Evolutionary conservation across 768 basidiomycete species (phyloP).

Genomic region (Pulveroboletus sp.): DNA sequence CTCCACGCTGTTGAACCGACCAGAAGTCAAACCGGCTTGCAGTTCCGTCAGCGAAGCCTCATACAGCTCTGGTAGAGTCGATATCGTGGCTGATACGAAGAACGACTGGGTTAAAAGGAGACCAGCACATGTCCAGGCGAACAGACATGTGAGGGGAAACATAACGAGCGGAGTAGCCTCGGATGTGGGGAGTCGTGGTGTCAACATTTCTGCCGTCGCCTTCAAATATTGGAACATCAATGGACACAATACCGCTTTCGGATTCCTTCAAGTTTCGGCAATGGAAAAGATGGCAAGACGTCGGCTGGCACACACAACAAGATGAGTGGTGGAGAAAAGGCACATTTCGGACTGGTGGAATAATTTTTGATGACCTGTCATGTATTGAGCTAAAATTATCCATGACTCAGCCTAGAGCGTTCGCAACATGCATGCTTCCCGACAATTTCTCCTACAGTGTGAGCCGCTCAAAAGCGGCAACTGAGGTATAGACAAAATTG

Average conservation of each 20-base stretch:
- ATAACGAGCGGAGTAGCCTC: background rate
- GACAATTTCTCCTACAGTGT: no score
- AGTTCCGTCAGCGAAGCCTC: slow-evolving; percentile 39
- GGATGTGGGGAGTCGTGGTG: background rate
- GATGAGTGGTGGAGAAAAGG: background rate
- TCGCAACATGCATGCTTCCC: no score
- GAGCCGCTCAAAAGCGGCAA: no score
- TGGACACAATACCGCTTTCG: background rate
- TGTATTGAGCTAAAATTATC: no score
- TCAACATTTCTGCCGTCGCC: background rate
- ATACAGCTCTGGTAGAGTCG: slow-evolving; percentile 37
- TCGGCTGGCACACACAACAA: slow-evolving; percentile 6
- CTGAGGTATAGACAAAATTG: no score
- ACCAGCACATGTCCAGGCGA: slow-evolving; percentile 7
- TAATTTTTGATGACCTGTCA: no score
- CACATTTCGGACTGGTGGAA: no score
- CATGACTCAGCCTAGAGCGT: no score
- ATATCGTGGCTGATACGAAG: slow-evolving; percentile 9
- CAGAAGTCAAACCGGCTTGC: slow-evolving; percentile 34
- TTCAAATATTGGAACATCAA: slow-evolving; percentile 5
- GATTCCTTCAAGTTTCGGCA: slow-evolving; percentile 7
- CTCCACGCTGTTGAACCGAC: slow-evolving; percentile 39
- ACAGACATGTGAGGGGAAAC: slow-evolving; percentile 2
- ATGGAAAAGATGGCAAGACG: slow-evolving; percentile 2
- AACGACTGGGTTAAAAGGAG: slow-evolving; percentile 3